Percentiles rank a stretch among this genome's conserved stretches.
phyloP scores from a whole-genome alignment of 768 basidiomycete species.

The Mycena albidolilacea region DNA sequence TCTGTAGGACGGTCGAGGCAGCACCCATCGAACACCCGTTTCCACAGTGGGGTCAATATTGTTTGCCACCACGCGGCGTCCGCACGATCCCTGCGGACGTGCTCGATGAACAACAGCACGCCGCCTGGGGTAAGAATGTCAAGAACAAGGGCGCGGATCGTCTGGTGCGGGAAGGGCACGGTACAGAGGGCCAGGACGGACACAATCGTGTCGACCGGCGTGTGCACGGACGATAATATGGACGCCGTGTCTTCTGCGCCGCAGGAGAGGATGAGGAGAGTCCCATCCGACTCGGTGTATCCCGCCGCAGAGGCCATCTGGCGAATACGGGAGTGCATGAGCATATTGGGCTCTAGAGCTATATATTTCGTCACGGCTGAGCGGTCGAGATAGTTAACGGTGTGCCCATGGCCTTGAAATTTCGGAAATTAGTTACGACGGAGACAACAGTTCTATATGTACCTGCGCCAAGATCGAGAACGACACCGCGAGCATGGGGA shows the following conservation, averaged over 20 bases:
- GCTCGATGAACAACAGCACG: constrained; percentile 76
- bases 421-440: not conserved
- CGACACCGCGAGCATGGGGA: constrained; percentile 68
- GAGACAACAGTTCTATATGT: constrained; percentile 32
- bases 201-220: constrained; percentile 70
- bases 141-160: constrained; percentile 60
- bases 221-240: constrained; percentile 58
- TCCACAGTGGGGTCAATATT: constrained; percentile 82
- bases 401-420: constrained; percentile 72
- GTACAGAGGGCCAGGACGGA: constrained; percentile 79
- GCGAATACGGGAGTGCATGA: constrained; percentile 74
- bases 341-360: constrained; percentile 78
- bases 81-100: constrained; percentile 65
- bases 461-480: constrained; percentile 82
- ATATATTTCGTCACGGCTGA: constrained; percentile 73
- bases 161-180: constrained; percentile 67
- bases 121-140: constrained; percentile 77
- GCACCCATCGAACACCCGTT: constrained; percentile 72
- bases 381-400: constrained; percentile 71
- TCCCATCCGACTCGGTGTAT: constrained; percentile 67
- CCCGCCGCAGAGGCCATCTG: constrained; percentile 63
- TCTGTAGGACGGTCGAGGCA: constrained; percentile 71
- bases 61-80: constrained; percentile 81
- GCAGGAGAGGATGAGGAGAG: constrained; percentile 71
- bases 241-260: constrained; percentile 72